Base-by-base conservation (phyloP, 2,329 filamentous ascomycete genomes). In the Alternaria sp. region DNA sequence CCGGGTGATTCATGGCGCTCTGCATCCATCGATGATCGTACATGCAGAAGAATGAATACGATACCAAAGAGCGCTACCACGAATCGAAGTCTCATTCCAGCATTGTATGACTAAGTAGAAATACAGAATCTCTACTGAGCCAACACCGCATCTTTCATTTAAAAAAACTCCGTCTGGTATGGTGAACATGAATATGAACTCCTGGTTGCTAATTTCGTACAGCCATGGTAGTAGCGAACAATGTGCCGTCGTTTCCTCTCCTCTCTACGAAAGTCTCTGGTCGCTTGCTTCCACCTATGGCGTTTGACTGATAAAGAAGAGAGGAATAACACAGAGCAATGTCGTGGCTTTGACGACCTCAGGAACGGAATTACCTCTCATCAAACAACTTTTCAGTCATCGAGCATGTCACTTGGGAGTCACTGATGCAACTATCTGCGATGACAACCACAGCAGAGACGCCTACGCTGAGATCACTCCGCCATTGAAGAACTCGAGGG, bases 31-130 rank as follows among this genome's bases (percentile, higher is more conserved):
- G 8, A 11, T 39, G n/a, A 39, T 20, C 3, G 18, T 8, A 14
- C 11, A 5, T 41, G 11, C 5, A 41, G 18, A 22, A 22, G n/a
- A 41, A 14, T 3, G 4, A 22, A 41, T 0, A 22, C 5, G 5
- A 7, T 5, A 11, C 12, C 7, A 41, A 18, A 41, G 38, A 41
- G 38, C 1, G 22, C 18, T 6, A 7, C 5, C 12, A 18, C 12
- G 7, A 1, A 22, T 41, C 0, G 1, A 41, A 9, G 9, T 41
- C 4, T 3, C 7, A 22, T 41, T 0, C 0, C 9, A 22, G 4
- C 12, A 14, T 9, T 14, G 18, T 22, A 41, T 7, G 9, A 22
- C 38, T 41, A 41, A 5, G 7, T 14, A 22, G 1, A 22, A 41
- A 20, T 5, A 41, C 12, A 0, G 11, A 6, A 5, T 8, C 14